phyloP scores from a whole-genome alignment of 1,284 basidiomycete genomes.

The Puccinia polysora region DNA sequence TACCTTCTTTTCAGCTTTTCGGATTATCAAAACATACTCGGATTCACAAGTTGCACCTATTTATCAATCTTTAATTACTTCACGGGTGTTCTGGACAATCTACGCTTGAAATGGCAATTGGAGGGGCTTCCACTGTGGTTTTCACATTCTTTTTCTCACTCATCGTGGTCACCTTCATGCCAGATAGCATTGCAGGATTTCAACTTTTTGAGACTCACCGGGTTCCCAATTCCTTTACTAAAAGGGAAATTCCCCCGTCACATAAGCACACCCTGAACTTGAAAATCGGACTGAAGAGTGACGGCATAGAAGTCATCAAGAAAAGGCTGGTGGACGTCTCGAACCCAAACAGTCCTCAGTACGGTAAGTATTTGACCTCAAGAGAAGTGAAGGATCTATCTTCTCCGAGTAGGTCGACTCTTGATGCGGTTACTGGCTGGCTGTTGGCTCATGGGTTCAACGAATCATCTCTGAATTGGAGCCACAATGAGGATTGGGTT shows the following conservation, averaged over 20 bases:
- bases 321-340: constrained; percentile 9
- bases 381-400: neutral
- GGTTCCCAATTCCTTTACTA: constrained; percentile 13
- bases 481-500: constrained; percentile 23
- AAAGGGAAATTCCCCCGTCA: neutral
- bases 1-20: neutral
- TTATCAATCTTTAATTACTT: too few relatives aligned
- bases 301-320: neutral
- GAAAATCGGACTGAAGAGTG: constrained; percentile 20
- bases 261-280: constrained; percentile 14
- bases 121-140: neutral
- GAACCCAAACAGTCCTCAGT: neutral
- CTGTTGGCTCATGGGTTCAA: constrained; percentile 12
- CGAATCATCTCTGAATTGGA: constrained; percentile 1
- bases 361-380: constrained; percentile 17
- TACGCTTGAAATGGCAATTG: constrained; percentile 13
- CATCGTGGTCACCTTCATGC: constrained; percentile 2
- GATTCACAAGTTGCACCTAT: neutral
- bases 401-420: neutral
- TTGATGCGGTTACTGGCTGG: neutral
- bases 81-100: too few relatives aligned
- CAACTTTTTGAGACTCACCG: constrained; percentile 21
- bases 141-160: neutral
- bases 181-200: constrained; percentile 2
- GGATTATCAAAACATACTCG: neutral